These are phyloP conservation scores for Tolypocladium guangdongense DNA, from an alignment of 2,329 filamentous ascomycete species.

Conservation along the genomic window DNA sequence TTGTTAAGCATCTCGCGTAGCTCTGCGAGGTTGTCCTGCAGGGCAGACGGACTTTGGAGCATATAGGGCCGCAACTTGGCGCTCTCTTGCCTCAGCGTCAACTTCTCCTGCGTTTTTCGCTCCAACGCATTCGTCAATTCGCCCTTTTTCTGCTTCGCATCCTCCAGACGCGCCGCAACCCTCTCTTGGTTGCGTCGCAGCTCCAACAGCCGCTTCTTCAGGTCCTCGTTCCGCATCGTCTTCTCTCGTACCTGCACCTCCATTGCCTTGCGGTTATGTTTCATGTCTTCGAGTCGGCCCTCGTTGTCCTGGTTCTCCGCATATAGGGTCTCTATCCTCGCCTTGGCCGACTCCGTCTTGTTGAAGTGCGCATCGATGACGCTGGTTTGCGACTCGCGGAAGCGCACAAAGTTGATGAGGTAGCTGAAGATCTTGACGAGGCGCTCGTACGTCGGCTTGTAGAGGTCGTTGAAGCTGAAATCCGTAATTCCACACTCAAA, in stretches of 20 bases:
- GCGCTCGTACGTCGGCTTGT: slow-evolving; percentile 80
- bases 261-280: slow-evolving; percentile 66
- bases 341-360: slow-evolving; percentile 75
- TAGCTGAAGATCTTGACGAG: slow-evolving; percentile 95
- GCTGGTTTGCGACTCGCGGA: slow-evolving; percentile 81
- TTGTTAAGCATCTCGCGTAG: slow-evolving; percentile 65
- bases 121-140: slow-evolving; percentile 63
- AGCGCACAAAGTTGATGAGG: slow-evolving; percentile 96
- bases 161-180: slow-evolving; percentile 72
- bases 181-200: slow-evolving; percentile 72
- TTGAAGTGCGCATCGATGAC: slow-evolving; percentile 93
- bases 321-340: slow-evolving; percentile 77
- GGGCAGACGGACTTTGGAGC: slow-evolving; percentile 70
- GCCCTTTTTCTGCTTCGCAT: slow-evolving; percentile 69
- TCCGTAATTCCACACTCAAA: slow-evolving; percentile 85
- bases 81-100: slow-evolving; percentile 72
- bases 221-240: slow-evolving; percentile 71
- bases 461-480: slow-evolving; percentile 86
- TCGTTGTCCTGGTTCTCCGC: slow-evolving; percentile 82
- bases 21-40: slow-evolving; percentile 74
- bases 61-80: slow-evolving; percentile 87
- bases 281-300: slow-evolving; percentile 67
- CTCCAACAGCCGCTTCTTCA: slow-evolving; percentile 73
- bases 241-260: slow-evolving; percentile 78
- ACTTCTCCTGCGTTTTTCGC: slow-evolving; percentile 57